Evolutionary conservation across 306 rosid species (phyloP).

Genomic region (Calophaca sinica): DNA sequence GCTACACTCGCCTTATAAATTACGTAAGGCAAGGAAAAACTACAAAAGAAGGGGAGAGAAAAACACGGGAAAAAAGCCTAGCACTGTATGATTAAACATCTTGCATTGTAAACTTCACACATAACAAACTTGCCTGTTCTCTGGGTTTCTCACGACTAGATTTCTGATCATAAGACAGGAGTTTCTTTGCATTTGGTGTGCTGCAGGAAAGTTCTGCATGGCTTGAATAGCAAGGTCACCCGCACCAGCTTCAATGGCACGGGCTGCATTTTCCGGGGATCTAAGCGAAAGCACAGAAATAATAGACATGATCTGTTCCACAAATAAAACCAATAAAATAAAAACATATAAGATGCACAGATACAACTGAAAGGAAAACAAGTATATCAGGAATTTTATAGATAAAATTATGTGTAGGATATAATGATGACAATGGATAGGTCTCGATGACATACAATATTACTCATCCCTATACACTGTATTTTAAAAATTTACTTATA

Average conservation of each 20-base stretch:
- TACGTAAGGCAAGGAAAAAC: neutral
- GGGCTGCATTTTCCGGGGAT: constrained; percentile 88
- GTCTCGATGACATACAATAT: neutral
- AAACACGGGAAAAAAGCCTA: neutral
- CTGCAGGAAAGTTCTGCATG: constrained; percentile 80
- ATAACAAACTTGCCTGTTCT: constrained; percentile 69
- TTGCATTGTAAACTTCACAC: neutral
- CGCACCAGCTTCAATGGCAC: constrained; percentile 91
- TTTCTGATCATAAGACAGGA: constrained; percentile 93
- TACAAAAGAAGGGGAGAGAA: neutral
- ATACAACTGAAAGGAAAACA: constrained; percentile 9
- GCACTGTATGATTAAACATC: neutral
- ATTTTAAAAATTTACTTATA: neutral
- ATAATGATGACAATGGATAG: neutral
- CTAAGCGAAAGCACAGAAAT: constrained; percentile 82
- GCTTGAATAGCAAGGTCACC: constrained; percentile 93
- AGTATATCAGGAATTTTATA: neutral
- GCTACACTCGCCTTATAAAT: neutral
- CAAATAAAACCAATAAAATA: constrained; percentile 28
- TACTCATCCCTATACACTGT: neutral
- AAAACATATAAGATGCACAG: constrained; percentile 28
- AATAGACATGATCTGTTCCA: constrained; percentile 70
- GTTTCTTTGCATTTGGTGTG: constrained; percentile 87
- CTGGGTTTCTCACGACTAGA: constrained; percentile 80
- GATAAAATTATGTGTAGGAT: neutral